phyloP scores from a whole-genome alignment of 352 stramenopile genomes.

The Phytophthora kernoviae region DNA sequence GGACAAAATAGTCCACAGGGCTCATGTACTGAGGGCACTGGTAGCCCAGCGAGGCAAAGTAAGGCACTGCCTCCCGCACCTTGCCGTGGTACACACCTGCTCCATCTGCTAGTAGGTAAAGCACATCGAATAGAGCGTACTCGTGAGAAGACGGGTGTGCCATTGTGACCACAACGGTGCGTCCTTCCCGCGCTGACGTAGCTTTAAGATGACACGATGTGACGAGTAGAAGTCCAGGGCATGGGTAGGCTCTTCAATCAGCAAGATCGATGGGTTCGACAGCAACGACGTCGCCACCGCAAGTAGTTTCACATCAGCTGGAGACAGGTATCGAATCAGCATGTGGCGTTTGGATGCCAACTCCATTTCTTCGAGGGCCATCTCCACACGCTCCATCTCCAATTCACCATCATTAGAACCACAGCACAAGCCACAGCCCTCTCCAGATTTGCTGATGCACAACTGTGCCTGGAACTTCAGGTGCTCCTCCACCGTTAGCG shows the following conservation, averaged over 20 bases:
- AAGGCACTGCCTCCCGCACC: constrained; percentile 47
- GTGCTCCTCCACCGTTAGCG: constrained; percentile 43
- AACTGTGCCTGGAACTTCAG: constrained; percentile 36
- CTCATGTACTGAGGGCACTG: constrained; percentile 63
- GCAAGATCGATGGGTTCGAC: constrained; percentile 74
- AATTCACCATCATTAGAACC: constrained; percentile 7
- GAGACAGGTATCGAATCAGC: constrained; percentile 35
- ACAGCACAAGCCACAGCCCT: constrained; percentile 22
- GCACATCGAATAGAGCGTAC: constrained; percentile 57
- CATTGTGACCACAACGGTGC: constrained; percentile 91
- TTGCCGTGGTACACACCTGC: constrained; percentile 63
- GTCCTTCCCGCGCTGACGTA: constrained; percentile 77
- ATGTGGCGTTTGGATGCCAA: constrained; percentile 27
- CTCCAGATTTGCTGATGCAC: constrained; percentile 7
- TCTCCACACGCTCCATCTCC: constrained; percentile 27
- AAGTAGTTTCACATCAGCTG: constrained; percentile 76
- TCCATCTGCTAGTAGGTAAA: constrained; percentile 63
- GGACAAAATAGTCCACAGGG: constrained; percentile 71
- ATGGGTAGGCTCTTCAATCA: constrained; percentile 86
- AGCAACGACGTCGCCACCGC: constrained; percentile 85
- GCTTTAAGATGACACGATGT: constrained; percentile 50
- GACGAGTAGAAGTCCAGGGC: constrained; percentile 68
- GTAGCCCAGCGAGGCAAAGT: constrained; percentile 60
- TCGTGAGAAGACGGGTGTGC: constrained; percentile 78
- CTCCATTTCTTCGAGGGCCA: constrained; percentile 36